These are phyloP conservation scores for Colletotrichum spinosum DNA, from an alignment of 2,329 filamentous ascomycete genomes.

Conservation along the genomic window DNA sequence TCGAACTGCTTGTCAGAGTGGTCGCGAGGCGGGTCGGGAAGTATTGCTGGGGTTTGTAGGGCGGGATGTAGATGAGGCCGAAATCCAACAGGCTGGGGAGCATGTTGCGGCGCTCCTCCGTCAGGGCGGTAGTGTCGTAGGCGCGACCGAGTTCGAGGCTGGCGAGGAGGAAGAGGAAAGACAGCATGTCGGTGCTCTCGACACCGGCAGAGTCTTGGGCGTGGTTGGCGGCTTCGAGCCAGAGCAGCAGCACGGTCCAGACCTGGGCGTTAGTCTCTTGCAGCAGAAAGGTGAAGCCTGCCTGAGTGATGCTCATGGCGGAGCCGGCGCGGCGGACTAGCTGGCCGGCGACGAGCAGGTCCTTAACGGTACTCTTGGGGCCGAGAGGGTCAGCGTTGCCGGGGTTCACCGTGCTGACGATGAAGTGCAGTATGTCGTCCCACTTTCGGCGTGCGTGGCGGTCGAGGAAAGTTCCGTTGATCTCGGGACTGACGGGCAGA, in stretches of 20 bases:
- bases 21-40: slow-evolving; percentile 96
- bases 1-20: slow-evolving; percentile 82
- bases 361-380: slow-evolving; percentile 83
- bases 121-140: slow-evolving; percentile 88
- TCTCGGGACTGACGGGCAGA: slow-evolving; percentile 69
- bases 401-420: slow-evolving; percentile 79
- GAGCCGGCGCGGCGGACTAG: slow-evolving; percentile 74
- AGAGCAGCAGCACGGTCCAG: slow-evolving; percentile 93
- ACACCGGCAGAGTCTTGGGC: slow-evolving; percentile 70
- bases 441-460: slow-evolving; percentile 88
- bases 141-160: slow-evolving; percentile 91
- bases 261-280: slow-evolving; percentile 97
- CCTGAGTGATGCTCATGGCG: slow-evolving; percentile 83
- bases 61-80: slow-evolving; percentile 84
- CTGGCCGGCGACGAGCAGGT: slow-evolving; percentile 82
- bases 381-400: slow-evolving; percentile 55
- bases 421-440: slow-evolving; percentile 96
- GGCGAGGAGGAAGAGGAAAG: slow-evolving; percentile 95
- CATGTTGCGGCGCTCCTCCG: slow-evolving; percentile 85
- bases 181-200: slow-evolving; percentile 93
- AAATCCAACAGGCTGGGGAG: slow-evolving; percentile 92
- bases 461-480: slow-evolving; percentile 82
- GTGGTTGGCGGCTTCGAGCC: slow-evolving; percentile 84
- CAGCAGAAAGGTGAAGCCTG: slow-evolving; percentile 93
- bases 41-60: slow-evolving; percentile 69